phyloP scores from a whole-genome alignment of 2,329 filamentous ascomycete species.

The Curvularia verruculosa region DNA sequence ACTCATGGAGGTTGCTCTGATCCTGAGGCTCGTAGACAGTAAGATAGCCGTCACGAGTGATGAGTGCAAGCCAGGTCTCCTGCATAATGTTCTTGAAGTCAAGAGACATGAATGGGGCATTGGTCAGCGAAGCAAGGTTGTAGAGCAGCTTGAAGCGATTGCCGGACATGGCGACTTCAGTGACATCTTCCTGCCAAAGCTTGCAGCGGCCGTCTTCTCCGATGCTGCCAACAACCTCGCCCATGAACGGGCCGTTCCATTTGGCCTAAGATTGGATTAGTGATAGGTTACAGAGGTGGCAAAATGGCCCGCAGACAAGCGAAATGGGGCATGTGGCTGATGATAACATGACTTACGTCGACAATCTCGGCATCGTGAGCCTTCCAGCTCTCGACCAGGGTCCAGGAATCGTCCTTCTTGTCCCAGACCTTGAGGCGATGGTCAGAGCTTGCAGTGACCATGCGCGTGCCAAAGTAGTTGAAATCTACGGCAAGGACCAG shows the following conservation, averaged over 20 bases:
- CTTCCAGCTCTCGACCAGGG: slow-evolving; percentile 83
- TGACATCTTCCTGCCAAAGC: slow-evolving; percentile 90
- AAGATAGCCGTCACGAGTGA: slow-evolving; percentile 81
- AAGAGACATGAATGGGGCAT: slow-evolving; percentile 75
- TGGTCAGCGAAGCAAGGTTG: slow-evolving; percentile 69
- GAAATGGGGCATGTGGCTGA: slow-evolving; percentile 24
- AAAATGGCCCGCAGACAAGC: slow-evolving; percentile 27
- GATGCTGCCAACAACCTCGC: slow-evolving; percentile 85
- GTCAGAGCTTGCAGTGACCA: slow-evolving; percentile 89
- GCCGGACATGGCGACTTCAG: slow-evolving; percentile 73
- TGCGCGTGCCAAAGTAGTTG: slow-evolving; percentile 90
- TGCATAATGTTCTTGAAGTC: slow-evolving; percentile 84
- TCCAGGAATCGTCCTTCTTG: slow-evolving; percentile 77
- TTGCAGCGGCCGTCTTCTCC: slow-evolving; percentile 89
- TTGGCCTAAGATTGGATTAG: slow-evolving; percentile 67
- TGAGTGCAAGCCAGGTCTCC: slow-evolving; percentile 83
- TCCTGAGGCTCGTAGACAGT: slow-evolving; percentile 84
- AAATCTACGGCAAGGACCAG: slow-evolving; percentile 85
- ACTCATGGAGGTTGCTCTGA: slow-evolving; percentile 79
- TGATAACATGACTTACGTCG: slow-evolving; percentile 65
- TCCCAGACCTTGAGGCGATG: slow-evolving; percentile 94
- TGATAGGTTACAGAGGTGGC: slow-evolving; percentile 20
- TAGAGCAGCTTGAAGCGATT: slow-evolving; percentile 78
- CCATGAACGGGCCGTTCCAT: slow-evolving; percentile 90
- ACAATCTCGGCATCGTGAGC: slow-evolving; percentile 90